Evolutionary conservation across 768 basidiomycete genomes (phyloP), one percentile per base, ranked within the genome.

Genomic region (Lyophyllum atratum): DNA sequence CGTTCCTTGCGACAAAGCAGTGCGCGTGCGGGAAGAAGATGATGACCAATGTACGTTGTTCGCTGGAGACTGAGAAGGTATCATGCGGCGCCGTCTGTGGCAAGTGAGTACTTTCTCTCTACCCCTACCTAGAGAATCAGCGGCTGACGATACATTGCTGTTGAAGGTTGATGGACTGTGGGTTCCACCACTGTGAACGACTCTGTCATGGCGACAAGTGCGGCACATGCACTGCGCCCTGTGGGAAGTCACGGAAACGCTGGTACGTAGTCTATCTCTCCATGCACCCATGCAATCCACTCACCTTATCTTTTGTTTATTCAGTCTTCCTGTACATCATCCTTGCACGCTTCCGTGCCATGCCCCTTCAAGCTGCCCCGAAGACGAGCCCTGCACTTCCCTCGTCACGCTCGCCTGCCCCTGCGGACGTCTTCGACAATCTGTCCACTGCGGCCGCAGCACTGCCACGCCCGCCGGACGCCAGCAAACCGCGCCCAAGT

Each of bases 21-120:
- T 99, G 97, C 69, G 92, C 91, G 0, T 99, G 97, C 68, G 92
- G 93, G 24, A 94, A 95, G 80, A 89, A 86, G 66, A 73, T 73
- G 34, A 79, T 98, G 3, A 81, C 78, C 44, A 93, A 98, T 65
- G 81, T 95, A 11, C 78, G 85, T 33, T 99, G 97, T 69, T 92
- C 93, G 1, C 84, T 90, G 66, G 89, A 82, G 63, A 72, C 70
- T 12, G 80, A 91, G 65, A 89, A 86, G 65, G 88, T 99, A 6
- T 87, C 83, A 0, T 99, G 97, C 67, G 97, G 96, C 8, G 82
- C 76, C 24, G 71, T 79, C 2, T 99, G 97, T 69, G 89, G 87
- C 59, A 87, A 87, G 83, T 87, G 56, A 61, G 85, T 76, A 14
- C 10, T 15, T 17, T 49, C 48, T 7, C 33, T 45, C 17, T 52